Percentiles rank a stretch among this genome's conserved stretches.
These are phyloP conservation scores for Fusarium succisae DNA, from an alignment of 2,329 filamentous ascomycete genomes.

Conservation along the genomic window DNA sequence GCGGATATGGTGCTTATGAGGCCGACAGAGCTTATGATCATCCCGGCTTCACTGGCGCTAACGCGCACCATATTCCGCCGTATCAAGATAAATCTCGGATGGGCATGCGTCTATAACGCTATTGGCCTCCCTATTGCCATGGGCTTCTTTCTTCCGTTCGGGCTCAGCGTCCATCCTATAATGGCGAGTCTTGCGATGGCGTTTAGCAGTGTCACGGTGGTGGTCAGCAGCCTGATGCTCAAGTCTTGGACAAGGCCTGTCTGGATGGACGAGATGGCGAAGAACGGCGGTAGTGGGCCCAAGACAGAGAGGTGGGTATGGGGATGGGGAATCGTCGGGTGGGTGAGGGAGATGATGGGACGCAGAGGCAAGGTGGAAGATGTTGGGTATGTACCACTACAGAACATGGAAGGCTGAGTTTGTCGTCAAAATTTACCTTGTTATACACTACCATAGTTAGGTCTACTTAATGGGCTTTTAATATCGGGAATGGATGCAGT, in stretches of 20 bases:
- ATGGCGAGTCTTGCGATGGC: constrained; percentile 96
- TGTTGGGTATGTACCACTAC: constrained; percentile 68
- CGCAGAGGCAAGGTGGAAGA: constrained; percentile 54
- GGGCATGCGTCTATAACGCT: constrained; percentile 93
- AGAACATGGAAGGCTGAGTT: not conserved
- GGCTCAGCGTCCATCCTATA: constrained; percentile 89
- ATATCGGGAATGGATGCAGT: not conserved
- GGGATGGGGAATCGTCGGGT: constrained; percentile 54
- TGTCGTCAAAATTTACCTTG: not conserved
- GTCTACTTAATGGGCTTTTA: not conserved
- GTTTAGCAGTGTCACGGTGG: constrained; percentile 87
- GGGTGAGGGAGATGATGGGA: constrained; percentile 53
- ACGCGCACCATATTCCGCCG: constrained; percentile 88
- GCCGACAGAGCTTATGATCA: constrained; percentile 87
- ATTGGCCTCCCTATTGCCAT: constrained; percentile 95
- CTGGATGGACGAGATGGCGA: constrained; percentile 82
- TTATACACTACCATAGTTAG: not conserved
- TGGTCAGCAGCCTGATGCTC: constrained; percentile 81
- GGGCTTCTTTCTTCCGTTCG: constrained; percentile 92
- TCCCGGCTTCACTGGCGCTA: constrained; percentile 86
- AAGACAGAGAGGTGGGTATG: not conserved
- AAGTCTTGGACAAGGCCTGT: constrained; percentile 85
- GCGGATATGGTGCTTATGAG: constrained; percentile 96
- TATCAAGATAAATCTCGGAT: constrained; percentile 92
- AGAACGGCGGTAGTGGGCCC: constrained; percentile 21